Conservation (phyloP, 176 grass and related monocot species). For the Leersia perrieri region DNA sequence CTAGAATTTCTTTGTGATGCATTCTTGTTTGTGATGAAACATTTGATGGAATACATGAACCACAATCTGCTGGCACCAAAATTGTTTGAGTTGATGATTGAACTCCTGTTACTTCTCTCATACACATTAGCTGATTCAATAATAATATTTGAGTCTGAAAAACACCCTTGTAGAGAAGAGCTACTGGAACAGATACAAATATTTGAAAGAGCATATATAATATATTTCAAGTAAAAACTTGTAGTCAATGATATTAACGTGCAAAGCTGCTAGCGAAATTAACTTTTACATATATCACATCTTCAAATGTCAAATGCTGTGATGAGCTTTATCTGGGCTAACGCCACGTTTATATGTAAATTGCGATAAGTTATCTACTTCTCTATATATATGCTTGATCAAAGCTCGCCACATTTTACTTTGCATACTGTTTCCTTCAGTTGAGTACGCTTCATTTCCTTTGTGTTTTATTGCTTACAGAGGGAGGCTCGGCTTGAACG, state of each 20-base stretch:
- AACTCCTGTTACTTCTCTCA: background rate
- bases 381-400: background rate
- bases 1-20: background rate
- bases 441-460: background rate
- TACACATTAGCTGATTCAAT: background rate
- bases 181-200: background rate
- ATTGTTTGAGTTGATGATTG: background rate
- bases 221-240: background rate
- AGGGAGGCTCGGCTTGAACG: slow-evolving; percentile 79
- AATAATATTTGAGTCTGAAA: background rate
- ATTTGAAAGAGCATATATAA: background rate
- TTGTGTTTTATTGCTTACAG: slow-evolving; percentile 35
- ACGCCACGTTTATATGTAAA: background rate
- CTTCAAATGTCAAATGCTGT: background rate
- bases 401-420: background rate
- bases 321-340: background rate
- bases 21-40: background rate
- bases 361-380: background rate
- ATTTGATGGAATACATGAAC: background rate
- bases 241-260: too few species aligned
- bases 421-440: background rate
- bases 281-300: background rate
- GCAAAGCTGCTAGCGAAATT: background rate
- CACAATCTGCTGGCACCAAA: background rate
- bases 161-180: background rate